Evolutionary conservation across 495 filamentous ascomycete species (phyloP).

Genomic region (Annulohypoxylon nitens): DNA sequence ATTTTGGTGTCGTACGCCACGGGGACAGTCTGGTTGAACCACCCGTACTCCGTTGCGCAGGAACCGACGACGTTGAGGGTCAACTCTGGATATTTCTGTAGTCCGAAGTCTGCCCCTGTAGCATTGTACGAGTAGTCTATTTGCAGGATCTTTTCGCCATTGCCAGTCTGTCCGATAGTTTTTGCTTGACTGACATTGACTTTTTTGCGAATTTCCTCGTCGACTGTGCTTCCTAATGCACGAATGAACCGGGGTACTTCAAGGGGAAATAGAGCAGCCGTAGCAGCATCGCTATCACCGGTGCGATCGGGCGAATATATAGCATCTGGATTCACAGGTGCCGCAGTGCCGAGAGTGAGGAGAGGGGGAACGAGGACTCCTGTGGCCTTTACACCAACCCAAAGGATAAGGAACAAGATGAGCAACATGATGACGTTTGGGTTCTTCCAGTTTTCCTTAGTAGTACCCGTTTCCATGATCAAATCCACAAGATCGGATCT

Average conservation of each 20-base stretch:
- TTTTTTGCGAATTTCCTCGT: constrained; percentile 31
- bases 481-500: constrained; percentile 40
- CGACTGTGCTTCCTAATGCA: constrained; percentile 45
- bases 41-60: constrained; percentile 54
- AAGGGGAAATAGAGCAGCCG: constrained; percentile 36
- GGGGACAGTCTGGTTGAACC: constrained; percentile 19
- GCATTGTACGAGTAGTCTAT: constrained; percentile 53
- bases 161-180: constrained; percentile 20
- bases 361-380: constrained; percentile 46
- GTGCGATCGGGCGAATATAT: constrained; percentile 43
- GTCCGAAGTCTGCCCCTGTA: constrained; percentile 53
- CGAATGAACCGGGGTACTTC: constrained; percentile 50
- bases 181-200: constrained; percentile 26
- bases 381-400: constrained; percentile 40
- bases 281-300: neutral
- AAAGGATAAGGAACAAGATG: constrained; percentile 36
- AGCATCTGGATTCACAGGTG: constrained; percentile 46
- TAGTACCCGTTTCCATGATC: constrained; percentile 40
- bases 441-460: constrained; percentile 24
- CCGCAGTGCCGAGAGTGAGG: constrained; percentile 46
- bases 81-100: constrained; percentile 52
- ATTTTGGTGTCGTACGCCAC: neutral
- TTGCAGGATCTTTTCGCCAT: constrained; percentile 36
- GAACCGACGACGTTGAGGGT: constrained; percentile 52
- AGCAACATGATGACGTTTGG: constrained; percentile 25